phyloP scores from a whole-genome alignment of 345 rosid species.

The Pelargonium nanum region DNA sequence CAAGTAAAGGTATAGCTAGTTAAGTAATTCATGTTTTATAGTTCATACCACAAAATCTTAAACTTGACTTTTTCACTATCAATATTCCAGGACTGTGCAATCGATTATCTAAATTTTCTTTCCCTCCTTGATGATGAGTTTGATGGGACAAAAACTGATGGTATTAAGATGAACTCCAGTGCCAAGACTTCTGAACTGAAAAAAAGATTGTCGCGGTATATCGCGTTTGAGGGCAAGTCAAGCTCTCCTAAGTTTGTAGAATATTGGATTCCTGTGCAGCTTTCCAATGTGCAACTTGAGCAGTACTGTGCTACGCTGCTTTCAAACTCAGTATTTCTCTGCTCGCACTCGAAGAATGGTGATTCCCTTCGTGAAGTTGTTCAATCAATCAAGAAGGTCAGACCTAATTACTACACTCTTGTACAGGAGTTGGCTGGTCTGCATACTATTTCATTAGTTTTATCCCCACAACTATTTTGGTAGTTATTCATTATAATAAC shows the following conservation, averaged over 20 bases:
- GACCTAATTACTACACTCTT: too few species aligned
- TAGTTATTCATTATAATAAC: too few species aligned
- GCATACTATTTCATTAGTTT: too few species aligned
- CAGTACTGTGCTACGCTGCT: conserved; percentile 72
- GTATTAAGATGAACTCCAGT: conserved; percentile 7
- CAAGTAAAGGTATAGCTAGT: conserved; percentile 40
- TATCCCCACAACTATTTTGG: too few species aligned
- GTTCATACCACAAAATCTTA: too few species aligned
- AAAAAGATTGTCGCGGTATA: conserved; percentile 28
- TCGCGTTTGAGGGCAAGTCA: conserved; percentile 29
- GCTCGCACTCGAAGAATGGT: conserved; percentile 44
- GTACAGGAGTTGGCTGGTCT: too few species aligned
- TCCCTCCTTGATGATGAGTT: conserved; percentile 24
- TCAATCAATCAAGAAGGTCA: conserved; percentile 57
- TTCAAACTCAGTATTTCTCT: conserved; percentile 41
- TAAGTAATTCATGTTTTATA: too few species aligned
- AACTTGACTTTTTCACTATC: conserved; percentile 8
- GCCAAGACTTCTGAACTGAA: conserved; percentile 18
- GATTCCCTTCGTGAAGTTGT: conserved; percentile 53
- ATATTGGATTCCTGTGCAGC: conserved; percentile 83
- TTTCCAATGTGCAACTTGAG: conserved; percentile 80
- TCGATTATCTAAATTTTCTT: conserved; percentile 21
- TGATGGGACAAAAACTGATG: conserved; percentile 1
- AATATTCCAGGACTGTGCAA: conserved; percentile 30
- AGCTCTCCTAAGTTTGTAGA: conserved; percentile 49